Conservation (phyloP, 1,139 yeast species). For the Scheffersomyces quercinus region DNA sequence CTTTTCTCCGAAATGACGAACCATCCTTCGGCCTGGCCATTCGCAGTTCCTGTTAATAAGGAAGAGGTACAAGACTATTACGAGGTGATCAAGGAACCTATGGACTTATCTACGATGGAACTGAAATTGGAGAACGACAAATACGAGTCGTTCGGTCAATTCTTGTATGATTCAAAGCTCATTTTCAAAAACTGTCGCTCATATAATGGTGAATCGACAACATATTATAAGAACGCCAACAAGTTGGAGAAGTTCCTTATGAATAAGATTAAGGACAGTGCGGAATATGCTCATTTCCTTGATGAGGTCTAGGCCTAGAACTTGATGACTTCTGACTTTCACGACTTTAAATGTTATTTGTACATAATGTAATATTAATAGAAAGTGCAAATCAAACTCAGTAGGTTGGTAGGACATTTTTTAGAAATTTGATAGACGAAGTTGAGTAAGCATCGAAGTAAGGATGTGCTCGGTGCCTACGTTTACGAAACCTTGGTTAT, state of each 20-base stretch:
- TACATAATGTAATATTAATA: too few species aligned
- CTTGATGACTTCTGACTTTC: too few species aligned
- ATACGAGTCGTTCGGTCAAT: constrained; percentile 88
- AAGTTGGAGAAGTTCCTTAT: constrained; percentile 88
- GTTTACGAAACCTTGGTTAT: too few species aligned
- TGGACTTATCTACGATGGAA: constrained; percentile 97
- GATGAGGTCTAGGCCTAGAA: constrained; percentile 14
- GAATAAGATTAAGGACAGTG: constrained; percentile 76
- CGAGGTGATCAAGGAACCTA: constrained; percentile 96
- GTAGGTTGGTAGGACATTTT: too few species aligned
- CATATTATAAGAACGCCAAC: constrained; percentile 87
- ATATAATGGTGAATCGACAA: constrained; percentile 86
- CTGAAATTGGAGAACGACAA: constrained; percentile 88
- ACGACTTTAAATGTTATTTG: too few species aligned
- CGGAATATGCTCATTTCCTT: constrained; percentile 58
- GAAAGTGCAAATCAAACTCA: too few species aligned
- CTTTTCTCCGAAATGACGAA: constrained; percentile 83
- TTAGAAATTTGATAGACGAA: too few species aligned
- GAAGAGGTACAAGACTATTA: constrained; percentile 97
- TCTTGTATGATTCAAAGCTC: constrained; percentile 82
- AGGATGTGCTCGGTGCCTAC: too few species aligned
- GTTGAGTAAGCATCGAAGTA: too few species aligned
- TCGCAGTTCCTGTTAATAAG: constrained; percentile 85
- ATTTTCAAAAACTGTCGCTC: constrained; percentile 88
- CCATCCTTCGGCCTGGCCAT: constrained; percentile 99